Evolutionary conservation across 1,284 basidiomycete species (phyloP).

Genomic region (Ceratobasidium sp.): DNA sequence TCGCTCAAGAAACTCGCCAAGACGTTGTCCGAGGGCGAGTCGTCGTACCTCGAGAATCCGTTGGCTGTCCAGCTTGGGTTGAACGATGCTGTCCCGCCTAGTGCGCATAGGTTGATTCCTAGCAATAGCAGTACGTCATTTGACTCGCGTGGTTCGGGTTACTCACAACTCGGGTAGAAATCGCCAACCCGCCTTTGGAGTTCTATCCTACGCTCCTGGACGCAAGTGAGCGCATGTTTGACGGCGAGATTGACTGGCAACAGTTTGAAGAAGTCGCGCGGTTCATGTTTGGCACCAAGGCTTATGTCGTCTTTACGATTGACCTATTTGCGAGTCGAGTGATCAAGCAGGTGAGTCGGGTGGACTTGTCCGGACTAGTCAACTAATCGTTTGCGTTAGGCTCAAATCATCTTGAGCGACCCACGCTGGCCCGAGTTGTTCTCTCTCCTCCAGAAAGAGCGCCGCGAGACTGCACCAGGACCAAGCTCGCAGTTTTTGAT

Average conservation of each 20-base stretch:
- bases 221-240: slow-evolving; percentile 93
- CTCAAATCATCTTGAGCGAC: slow-evolving; percentile 81
- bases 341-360: slow-evolving; percentile 76
- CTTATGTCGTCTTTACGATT: slow-evolving; percentile 79
- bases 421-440: slow-evolving; percentile 84
- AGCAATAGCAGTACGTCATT: slow-evolving; percentile 23
- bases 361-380: slow-evolving; percentile 41
- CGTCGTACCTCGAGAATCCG: slow-evolving; percentile 51
- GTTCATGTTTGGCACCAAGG: slow-evolving; percentile 96
- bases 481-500: slow-evolving; percentile 84
- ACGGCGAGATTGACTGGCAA: slow-evolving; percentile 87
- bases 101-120: slow-evolving; percentile 46
- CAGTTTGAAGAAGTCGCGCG: slow-evolving; percentile 95
- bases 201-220: slow-evolving; percentile 90
- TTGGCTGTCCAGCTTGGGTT: slow-evolving; percentile 66
- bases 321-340: slow-evolving; percentile 89
- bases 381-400: slow-evolving; percentile 51
- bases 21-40: slow-evolving; percentile 48
- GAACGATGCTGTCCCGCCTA: slow-evolving; percentile 57
- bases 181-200: slow-evolving; percentile 60
- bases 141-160: slow-evolving; percentile 40
- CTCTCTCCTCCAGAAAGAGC: slow-evolving; percentile 78
- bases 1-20: slow-evolving; percentile 75
- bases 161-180: slow-evolving; percentile 45
- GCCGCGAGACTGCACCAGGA: slow-evolving; percentile 57